Base-by-base conservation (phyloP, 1,284 basidiomycete genomes). In the Prillingera fragicola region DNA sequence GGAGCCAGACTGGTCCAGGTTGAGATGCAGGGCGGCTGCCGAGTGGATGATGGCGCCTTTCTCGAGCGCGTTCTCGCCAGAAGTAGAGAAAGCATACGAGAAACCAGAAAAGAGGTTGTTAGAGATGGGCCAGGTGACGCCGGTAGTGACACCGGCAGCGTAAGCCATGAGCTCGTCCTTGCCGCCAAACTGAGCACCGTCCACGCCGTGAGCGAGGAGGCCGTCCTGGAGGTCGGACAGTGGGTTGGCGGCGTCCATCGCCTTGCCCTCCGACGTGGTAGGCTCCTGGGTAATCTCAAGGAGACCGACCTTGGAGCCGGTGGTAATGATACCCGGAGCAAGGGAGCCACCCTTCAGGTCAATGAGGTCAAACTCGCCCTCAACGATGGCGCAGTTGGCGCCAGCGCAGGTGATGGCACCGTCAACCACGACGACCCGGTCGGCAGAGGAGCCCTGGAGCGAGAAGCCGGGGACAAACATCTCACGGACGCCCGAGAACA, bases 171-270 rank as follows among this genome's bases (percentile, higher is more conserved):
- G 66, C 28, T 80, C 78, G 59, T 87, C 80, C 34, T 85, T 78
- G 19, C 80, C 79, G 5, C 74, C 75, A 57, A 85, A 88, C 41
- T 78, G 76, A 13, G 87, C 73, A 0, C 85, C 85, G 60, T 91
- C 87, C 5, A 79, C 77, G 1, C 82, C 86, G 25, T 76, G 75
- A 21, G 84, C 78, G 29, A 85, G 62, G 0, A 75, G 59, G 19
- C 77, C 78, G 18, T 80, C 75, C 13, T 77, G 46, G 10, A 86
- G 52, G 15, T 67, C 60, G 33, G 54, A 74, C 73, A 59, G 77
- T 71, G 60, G n/a, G n/a, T n/a, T n/a, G 29, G 49, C 28, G 2
- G 43, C 22, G 41, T 43, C 46, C 19, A 39, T 41, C 3, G 4
- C 40, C 7, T 15, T 10, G 19, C 86, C 86, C 59, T 88, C 85